Evolutionary conservation across 306 rosid species (phyloP).

Genomic region (Nissolia schottii): DNA sequence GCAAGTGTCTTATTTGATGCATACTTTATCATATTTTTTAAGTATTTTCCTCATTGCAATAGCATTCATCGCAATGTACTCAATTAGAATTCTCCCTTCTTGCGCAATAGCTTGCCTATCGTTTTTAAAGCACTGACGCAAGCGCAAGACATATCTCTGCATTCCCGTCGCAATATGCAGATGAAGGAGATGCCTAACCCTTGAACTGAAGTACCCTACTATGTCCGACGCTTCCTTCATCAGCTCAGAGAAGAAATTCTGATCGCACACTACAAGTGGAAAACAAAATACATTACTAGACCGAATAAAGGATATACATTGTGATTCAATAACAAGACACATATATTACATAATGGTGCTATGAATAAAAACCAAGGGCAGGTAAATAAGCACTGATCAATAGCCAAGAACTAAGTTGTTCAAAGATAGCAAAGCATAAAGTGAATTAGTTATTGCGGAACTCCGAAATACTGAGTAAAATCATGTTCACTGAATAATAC

Average conservation of each 20-base stretch:
- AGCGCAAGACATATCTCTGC: constrained; percentile 53
- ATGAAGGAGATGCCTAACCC: constrained; percentile 75
- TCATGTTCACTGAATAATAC: not conserved
- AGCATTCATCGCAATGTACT: constrained; percentile 81
- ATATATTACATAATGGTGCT: too few species aligned
- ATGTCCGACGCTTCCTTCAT: constrained; percentile 81
- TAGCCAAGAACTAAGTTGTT: not conserved
- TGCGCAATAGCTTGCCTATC: constrained; percentile 52
- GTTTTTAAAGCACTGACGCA: constrained; percentile 63
- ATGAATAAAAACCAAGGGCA: not conserved
- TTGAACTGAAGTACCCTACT: constrained; percentile 61
- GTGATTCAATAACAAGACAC: not conserved
- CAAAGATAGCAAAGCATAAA: not conserved
- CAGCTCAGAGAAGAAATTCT: constrained; percentile 69
- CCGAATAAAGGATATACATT: not conserved
- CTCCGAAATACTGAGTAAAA: not conserved
- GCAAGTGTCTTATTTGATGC: constrained; percentile 11
- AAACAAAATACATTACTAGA: constrained; percentile 7
- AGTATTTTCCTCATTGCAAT: constrained; percentile 88
- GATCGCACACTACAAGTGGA: constrained; percentile 60
- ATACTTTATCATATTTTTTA: constrained; percentile 88
- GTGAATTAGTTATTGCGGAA: not conserved
- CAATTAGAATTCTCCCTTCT: constrained; percentile 70
- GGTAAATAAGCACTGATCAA: not conserved
- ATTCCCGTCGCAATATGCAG: constrained; percentile 73